phyloP scores from a whole-genome alignment of 2,329 filamentous ascomycete genomes.

The Balansia obtecta region DNA sequence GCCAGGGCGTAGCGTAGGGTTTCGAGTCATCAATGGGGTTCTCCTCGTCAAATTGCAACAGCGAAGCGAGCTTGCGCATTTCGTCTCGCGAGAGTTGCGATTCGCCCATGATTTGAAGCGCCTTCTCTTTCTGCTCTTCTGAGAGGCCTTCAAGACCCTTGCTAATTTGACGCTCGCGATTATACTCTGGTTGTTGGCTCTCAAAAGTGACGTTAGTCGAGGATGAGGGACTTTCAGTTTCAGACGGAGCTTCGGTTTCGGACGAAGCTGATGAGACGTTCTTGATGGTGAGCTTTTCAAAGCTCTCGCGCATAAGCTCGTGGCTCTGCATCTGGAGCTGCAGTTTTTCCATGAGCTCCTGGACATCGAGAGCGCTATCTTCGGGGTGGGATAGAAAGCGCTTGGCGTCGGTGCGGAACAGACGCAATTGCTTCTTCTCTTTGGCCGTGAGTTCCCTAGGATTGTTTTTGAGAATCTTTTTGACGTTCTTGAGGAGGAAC shows the following conservation, averaged over 20 bases:
- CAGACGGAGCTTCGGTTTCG: slow-evolving; percentile 4
- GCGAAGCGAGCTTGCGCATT: slow-evolving; percentile 36
- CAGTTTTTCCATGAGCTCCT: slow-evolving; percentile 20
- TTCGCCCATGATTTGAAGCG: slow-evolving; percentile 20
- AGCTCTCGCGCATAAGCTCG: slow-evolving; percentile 17
- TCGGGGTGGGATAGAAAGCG: slow-evolving; percentile 39
- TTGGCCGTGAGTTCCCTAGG: slow-evolving; percentile 46
- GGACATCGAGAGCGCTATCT: slow-evolving; percentile 15
- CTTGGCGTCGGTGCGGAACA: slow-evolving; percentile 55
- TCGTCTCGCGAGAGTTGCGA: slow-evolving; percentile 33
- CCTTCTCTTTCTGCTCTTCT: slow-evolving; percentile 20
- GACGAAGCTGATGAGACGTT: slow-evolving; percentile 8
- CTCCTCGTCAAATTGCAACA: slow-evolving; percentile 52
- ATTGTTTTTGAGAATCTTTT: slow-evolving; percentile 27
- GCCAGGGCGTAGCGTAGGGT: slow-evolving; percentile 87
- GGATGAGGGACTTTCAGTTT: background rate
- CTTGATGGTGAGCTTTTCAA: slow-evolving; percentile 17
- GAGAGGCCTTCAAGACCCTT: slow-evolving; percentile 23
- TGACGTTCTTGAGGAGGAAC: slow-evolving; percentile 19
- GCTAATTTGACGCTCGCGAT: slow-evolving; percentile 19
- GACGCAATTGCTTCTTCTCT: slow-evolving; percentile 63
- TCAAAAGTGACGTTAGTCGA: background rate
- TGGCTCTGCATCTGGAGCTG: slow-evolving; percentile 21
- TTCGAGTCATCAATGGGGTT: slow-evolving; percentile 68
- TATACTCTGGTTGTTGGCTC: slow-evolving; percentile 12